Base-by-base conservation (phyloP, 768 basidiomycete species). In the Agaricus blazei region DNA sequence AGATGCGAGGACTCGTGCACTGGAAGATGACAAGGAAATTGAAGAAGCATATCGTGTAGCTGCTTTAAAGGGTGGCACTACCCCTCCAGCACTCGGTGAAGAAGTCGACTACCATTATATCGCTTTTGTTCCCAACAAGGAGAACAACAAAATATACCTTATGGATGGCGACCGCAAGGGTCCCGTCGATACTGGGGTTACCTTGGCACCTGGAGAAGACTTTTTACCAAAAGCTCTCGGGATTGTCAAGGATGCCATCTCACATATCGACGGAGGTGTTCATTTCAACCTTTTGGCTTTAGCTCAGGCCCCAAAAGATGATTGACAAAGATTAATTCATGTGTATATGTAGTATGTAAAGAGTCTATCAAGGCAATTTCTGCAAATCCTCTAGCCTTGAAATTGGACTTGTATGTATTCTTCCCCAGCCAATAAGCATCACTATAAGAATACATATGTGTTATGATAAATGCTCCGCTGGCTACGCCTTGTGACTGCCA, bases 161-260 rank as follows among this genome's bases (percentile, higher is more conserved):
- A 55, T 73, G 64, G 68, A 72, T 51, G 72, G 72, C 15, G 56
- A 51, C 49, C 63, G 59, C 51, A 70, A 70, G 48, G 72, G 71
- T 6, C 70, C 70, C 0, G 47, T 69, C 11, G 65, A 73, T 45
- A 63, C 62, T 23, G 66, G 65, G 4, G 48, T 57, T 1, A 45
- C 49, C 26, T 24, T 63, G 34, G 54, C 57, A 9, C 60, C 51
- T 12, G 68, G 65, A 14, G 61, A 67, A 14, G 69, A 70, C 48
- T 45, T 70, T 31, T 56, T 65, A 15, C 51, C 55, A 34, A 62
- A 60, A 14, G 63, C 59, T 3, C 57, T 64, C 36, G 51, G 56
- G 34, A 47, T 67, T 24, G 53, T 69, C 29, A 65, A 58, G 49
- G 57, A 62, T 15, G 67, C 60, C 48, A 59, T 69, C 28, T 44